Conservation (phyloP, 2,329 filamentous ascomycete genomes). For the Arthrinium phaeospermum region DNA sequence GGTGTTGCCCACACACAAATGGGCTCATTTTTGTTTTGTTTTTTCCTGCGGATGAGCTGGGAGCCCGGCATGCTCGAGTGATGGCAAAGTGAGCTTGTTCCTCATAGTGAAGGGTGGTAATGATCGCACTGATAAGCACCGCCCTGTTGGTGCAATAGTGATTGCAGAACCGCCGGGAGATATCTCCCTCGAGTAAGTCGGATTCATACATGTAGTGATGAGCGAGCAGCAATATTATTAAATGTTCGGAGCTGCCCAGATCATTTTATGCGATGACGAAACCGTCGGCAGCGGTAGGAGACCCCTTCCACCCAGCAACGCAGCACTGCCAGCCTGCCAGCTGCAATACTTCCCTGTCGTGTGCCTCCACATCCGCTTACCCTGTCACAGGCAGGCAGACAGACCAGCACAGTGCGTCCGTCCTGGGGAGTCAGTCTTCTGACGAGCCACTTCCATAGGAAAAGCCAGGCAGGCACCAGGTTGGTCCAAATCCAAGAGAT, state of each 20-base stretch:
- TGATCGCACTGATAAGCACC: neutral
- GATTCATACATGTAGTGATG: neutral
- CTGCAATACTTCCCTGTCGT: neutral
- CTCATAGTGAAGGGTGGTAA: neutral
- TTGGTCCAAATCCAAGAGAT: neutral
- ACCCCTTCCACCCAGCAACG: neutral
- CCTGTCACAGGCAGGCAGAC: neutral
- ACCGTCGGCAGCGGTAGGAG: conserved; percentile 1
- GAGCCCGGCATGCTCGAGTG: neutral
- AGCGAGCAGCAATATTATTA: conserved; percentile 1
- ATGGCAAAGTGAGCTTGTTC: neutral
- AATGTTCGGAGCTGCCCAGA: neutral
- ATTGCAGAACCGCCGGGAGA: neutral
- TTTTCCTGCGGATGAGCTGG: neutral
- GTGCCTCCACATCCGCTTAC: neutral
- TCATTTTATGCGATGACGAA: conserved; percentile 17
- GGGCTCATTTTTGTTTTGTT: conserved; percentile 10
- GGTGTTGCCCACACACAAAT: conserved; percentile 20
- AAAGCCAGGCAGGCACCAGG: neutral
- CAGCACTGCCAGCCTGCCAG: neutral
- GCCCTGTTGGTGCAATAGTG: neutral
- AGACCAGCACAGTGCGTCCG: neutral
- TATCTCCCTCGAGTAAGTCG: neutral
- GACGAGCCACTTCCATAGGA: neutral
- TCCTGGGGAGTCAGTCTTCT: neutral